Evolutionary conservation across 1,284 basidiomycete species (phyloP), one percentile per base, ranked within the genome.

Genomic region (Hemileia vastatrix): DNA sequence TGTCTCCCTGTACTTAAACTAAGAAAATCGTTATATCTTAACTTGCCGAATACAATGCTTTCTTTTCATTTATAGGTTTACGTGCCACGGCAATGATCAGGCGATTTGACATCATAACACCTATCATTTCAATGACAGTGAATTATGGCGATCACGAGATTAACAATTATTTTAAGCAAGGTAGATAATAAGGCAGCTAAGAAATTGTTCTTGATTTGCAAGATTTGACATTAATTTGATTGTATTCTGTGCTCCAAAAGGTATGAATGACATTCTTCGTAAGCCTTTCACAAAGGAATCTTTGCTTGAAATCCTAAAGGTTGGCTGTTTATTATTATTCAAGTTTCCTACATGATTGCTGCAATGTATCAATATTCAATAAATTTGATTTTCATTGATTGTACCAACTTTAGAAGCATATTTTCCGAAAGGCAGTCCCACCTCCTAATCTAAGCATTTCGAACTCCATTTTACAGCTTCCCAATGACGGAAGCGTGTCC

Each of bases 211-310:
- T n/a, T n/a, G n/a, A n/a, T n/a, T n/a, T n/a, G n/a, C n/a, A n/a
- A n/a, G n/a, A n/a, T n/a, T n/a, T n/a, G n/a, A n/a, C n/a, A n/a
- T n/a, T n/a, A n/a, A n/a, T n/a, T n/a, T n/a, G n/a, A n/a, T n/a
- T n/a, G n/a, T n/a, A n/a, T n/a, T 23, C 23, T 43, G 60, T 31
- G 11, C 53, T 64, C 15, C 45, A 68, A 44, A 73, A 82, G 86
- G 90, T 21, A 96, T 96, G 93, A 96, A 94, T 76, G 93, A 96
- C 77, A 87, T 95, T 63, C 79, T 96, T n/a, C 88, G 92, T 6
- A 97, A 97, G 76, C 93, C 93, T 1, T 97, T 97, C 77, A 94
- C 90, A 13, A 91, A 92, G 75, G 85, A 93, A 72, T 88, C 87
- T 6, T 78, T 97, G 57, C 78, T 94, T 57, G 86, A 86, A 66